Evolutionary conservation across 352 stramenopile genomes (phyloP).

Genomic region (Globisporangium ultimum): DNA sequence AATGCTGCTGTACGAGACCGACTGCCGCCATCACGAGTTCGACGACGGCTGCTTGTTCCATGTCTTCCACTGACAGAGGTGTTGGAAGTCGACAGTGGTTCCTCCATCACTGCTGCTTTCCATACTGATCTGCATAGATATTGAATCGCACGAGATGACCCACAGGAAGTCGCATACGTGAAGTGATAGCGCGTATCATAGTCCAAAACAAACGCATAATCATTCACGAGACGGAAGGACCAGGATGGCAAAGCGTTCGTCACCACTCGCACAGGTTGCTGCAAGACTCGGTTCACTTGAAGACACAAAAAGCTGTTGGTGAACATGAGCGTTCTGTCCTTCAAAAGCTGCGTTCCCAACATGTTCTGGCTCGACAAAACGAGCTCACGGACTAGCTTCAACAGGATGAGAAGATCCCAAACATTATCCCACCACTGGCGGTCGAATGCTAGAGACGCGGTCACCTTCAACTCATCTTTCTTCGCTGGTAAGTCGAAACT

Average conservation of each 20-base stretch:
- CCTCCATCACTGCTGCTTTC: slow-evolving; percentile 55
- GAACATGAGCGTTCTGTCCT: slow-evolving; percentile 20
- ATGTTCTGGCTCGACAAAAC: slow-evolving; percentile 5
- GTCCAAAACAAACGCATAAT: slow-evolving; percentile 63
- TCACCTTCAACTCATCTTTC: slow-evolving; percentile 1
- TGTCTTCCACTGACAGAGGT: not conserved
- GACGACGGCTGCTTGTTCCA: slow-evolving; percentile 20
- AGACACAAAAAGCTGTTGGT: slow-evolving; percentile 61
- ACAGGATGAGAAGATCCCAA: slow-evolving; percentile 48
- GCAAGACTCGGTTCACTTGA: slow-evolving; percentile 52
- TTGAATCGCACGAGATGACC: slow-evolving; percentile 61
- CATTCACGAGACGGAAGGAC: slow-evolving; percentile 45
- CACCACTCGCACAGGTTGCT: slow-evolving; percentile 61
- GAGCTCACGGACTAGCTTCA: slow-evolving; percentile 40
- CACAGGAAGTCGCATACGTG: slow-evolving; percentile 64
- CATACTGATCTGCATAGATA: slow-evolving; percentile 67
- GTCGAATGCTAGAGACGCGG: not conserved
- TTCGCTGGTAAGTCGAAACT: not conserved
- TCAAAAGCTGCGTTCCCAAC: not conserved
- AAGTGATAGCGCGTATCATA: slow-evolving; percentile 67
- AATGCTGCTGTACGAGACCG: slow-evolving; percentile 33
- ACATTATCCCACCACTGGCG: slow-evolving; percentile 52
- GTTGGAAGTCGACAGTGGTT: slow-evolving; percentile 17
- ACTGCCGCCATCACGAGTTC: slow-evolving; percentile 32
- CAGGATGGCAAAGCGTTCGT: slow-evolving; percentile 57